Evolutionary conservation across 805 yeast species (phyloP), one percentile per base, ranked within the genome.

Genomic region (Zygosaccharomyces pseudorouxii): DNA sequence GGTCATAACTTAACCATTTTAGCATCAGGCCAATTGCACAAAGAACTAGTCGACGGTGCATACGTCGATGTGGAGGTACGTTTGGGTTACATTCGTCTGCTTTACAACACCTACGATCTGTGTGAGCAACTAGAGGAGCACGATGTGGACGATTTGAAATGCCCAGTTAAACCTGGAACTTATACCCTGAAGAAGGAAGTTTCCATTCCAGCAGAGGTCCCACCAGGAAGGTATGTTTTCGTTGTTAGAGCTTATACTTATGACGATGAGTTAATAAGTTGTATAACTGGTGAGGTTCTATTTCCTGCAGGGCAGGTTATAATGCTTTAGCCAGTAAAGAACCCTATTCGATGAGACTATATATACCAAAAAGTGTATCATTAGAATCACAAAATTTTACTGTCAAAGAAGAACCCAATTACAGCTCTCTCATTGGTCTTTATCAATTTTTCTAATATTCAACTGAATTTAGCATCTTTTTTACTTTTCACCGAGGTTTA

Each of bases 31-130:
- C 64, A 64, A 31, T 69, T 92, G 45, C 51, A 71, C 19, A 64
- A 75, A 44, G 73, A 72, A 7, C 71, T 93, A 31, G 79, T 67
- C 25, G 92, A 88, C 16, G 99, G 99, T 29, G 87, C 98, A 0
- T 93, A 90, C 60, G 95, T 93, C 44, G 97, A 90, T 56, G 92
- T 93, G 25, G 95, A 89, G 56, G 98, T 93, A 18, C 78, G 86
- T 55, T 85, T 89, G 61, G 99, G 98, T 5, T 90, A 86, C 71
- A 90, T 93, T 69, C 86, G 86, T 58, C 76, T 93, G 49, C 71
- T 93, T 46, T 84, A 88, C 58, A 92, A 89, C 65, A 87, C 95
- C n/a, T 86, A 84, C 65, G 98, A 93, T 67, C 73, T 93, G 53
- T 93, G 99, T 69, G 96, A 89, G 55, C 83, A 89, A 64, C 74